A percentile compares a stretch with the other conserved stretches of the same genome.
Evolutionary conservation across 768 basidiomycete species (phyloP).

Genomic region (Kwoniella heveanensis): DNA sequence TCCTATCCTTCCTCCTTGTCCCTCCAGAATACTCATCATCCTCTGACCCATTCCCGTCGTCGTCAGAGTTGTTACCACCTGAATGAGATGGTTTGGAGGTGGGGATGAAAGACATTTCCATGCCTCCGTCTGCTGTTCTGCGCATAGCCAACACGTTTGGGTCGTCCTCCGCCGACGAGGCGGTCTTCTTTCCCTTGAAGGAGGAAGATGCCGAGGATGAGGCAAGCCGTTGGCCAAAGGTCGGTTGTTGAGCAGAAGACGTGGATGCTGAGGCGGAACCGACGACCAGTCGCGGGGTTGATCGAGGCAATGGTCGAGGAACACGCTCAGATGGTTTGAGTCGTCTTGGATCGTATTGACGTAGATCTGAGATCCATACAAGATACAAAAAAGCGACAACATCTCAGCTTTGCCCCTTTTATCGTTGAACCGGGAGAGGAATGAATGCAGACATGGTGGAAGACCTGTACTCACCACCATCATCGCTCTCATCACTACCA

Average conservation of each 20-base stretch:
- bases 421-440: too few species aligned
- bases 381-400: not conserved
- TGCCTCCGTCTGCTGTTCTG: conserved; percentile 62
- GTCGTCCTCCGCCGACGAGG: conserved; percentile 20
- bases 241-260: conserved; percentile 20
- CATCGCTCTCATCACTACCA: conserved; percentile 30
- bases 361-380: too few species aligned
- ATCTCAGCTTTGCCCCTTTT: too few species aligned
- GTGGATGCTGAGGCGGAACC: conserved; percentile 25
- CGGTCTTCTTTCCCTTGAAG: conserved; percentile 10
- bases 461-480: conserved; percentile 30
- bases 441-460: too few species aligned
- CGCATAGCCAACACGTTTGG: conserved; percentile 47
- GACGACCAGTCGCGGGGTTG: conserved; percentile 22
- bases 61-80: conserved; percentile 50
- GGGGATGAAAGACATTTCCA: conserved; percentile 85
- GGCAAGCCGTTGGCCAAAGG: conserved; percentile 51
- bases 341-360: conserved; percentile 51
- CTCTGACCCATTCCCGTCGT: conserved; percentile 42
- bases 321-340: conserved; percentile 23
- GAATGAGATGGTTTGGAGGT: conserved; percentile 51
- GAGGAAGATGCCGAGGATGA: conserved; percentile 4
- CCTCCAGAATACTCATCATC: conserved; percentile 61
- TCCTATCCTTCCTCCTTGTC: conserved; percentile 38
- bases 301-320: conserved; percentile 10